Conservation (phyloP, 2,329 filamentous ascomycete species). For the Pyrenochaeta sp. region DNA sequence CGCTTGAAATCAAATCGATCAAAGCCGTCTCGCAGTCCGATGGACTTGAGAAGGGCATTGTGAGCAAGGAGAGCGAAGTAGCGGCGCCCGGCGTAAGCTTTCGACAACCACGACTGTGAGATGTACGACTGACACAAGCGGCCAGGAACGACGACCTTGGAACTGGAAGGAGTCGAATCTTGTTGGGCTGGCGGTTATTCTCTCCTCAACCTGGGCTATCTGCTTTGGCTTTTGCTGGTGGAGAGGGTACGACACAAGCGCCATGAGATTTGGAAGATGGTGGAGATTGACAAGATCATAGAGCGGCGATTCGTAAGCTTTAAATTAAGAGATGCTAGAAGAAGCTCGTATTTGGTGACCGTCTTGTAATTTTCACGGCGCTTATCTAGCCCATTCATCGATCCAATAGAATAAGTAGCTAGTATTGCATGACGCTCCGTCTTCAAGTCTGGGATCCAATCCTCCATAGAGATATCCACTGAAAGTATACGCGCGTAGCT, state of each 20-base stretch:
- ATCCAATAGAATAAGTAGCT: no score
- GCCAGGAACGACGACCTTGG: constrained; percentile 28
- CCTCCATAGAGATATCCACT: no score
- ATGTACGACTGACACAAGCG: constrained; percentile 12
- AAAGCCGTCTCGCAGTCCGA: constrained; percentile 51
- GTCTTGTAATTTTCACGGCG: no score
- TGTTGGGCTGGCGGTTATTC: constrained; percentile 34
- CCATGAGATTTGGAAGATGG: constrained; percentile 34
- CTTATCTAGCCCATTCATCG: no score
- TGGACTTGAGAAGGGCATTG: constrained; percentile 38
- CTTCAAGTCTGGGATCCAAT: no score
- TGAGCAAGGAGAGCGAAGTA: constrained; percentile 1
- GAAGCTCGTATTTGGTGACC: no score
- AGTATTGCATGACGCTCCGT: no score
- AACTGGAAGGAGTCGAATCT: constrained; percentile 38
- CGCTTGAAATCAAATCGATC: constrained; percentile 64
- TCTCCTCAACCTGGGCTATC: constrained; percentile 30
- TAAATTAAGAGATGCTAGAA: no score
- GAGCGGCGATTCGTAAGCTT: background rate
- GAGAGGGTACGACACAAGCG: constrained; percentile 31
- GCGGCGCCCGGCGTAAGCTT: constrained; percentile 16
- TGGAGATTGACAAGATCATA: constrained; percentile 13
- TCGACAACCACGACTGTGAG: background rate
- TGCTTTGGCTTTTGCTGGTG: constrained; percentile 34
- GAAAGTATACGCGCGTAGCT: no score